Conservation (phyloP, 495 filamentous ascomycete genomes). For the Amniculicola lignicola region DNA sequence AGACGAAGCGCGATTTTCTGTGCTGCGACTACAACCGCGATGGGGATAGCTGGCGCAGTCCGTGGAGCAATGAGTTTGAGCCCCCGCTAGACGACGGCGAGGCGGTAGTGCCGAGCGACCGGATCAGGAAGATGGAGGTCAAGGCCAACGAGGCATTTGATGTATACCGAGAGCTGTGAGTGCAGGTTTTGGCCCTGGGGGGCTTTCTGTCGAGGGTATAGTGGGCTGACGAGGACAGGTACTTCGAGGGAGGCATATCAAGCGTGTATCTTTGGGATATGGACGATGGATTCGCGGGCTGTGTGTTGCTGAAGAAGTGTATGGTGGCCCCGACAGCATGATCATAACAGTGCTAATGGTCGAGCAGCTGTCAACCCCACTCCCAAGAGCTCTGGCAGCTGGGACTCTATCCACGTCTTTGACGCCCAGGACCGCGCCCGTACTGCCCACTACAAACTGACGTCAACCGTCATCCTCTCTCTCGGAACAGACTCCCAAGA, state of each 20-base stretch:
- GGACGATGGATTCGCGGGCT: constrained; percentile 96
- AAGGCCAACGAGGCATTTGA: constrained; percentile 94
- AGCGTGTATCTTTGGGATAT: constrained; percentile 98
- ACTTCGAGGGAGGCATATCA: constrained; percentile 94
- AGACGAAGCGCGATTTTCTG: constrained; percentile 90
- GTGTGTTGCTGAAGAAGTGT: constrained; percentile 94
- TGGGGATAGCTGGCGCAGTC: constrained; percentile 92
- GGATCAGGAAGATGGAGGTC: constrained; percentile 86
- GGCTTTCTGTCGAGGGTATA: neutral
- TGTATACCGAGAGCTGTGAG: constrained; percentile 83
- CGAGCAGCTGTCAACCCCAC: constrained; percentile 59
- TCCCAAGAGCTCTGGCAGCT: constrained; percentile 73
- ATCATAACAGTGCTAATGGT: neutral
- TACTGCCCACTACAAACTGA: constrained; percentile 93
- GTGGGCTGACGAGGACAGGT: constrained; percentile 44
- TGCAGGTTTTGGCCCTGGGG: constrained; percentile 14
- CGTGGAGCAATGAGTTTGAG: constrained; percentile 98
- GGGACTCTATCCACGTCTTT: constrained; percentile 99
- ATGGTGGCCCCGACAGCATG: constrained; percentile 34
- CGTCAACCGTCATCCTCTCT: constrained; percentile 91
- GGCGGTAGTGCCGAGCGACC: constrained; percentile 41
- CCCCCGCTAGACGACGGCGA: constrained; percentile 59
- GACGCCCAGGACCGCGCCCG: constrained; percentile 88
- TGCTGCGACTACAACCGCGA: constrained; percentile 99
- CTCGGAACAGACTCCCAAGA: constrained; percentile 66